Evolutionary conservation across 139 green algal species (phyloP), one percentile per base, ranked within the genome.

Genomic region (Dunaliella sp.): DNA sequence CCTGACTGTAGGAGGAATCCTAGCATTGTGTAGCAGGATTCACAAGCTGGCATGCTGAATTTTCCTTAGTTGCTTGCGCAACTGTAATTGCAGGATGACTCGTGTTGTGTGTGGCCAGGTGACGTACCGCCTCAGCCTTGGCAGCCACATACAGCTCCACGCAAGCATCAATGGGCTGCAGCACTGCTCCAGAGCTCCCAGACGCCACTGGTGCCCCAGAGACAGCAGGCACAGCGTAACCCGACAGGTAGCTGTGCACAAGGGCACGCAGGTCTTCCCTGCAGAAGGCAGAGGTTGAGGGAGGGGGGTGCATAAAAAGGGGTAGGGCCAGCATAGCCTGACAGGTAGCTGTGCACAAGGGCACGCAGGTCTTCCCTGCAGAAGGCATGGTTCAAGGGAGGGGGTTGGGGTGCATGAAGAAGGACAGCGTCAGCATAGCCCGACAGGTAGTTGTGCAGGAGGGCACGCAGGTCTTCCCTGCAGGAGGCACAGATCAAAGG

Each of bases 111-210:
- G n/a, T n/a, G n/a, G n/a, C n/a, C n/a, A n/a, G n/a, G n/a, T n/a
- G n/a, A n/a, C 91, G 89, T 86, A 96, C 93, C 80, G 95, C 95
- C 83, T 95, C 94, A 21, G 84, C 76, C 88, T 96, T 96, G 35
- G 94, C 93, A 2, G 89, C 93, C 1, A 97, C 31, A 89, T 99
- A 99, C 36, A 99, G 98, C 83, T 97, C 91, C n/a, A 99, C 96
- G 1, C 98, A 91, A 0, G 90, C 89, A 31, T 97, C 91, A 34
- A 99, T 90, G 12, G 95, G 93, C 1, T 79, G 78, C 81, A 74
- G 85, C 76, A 35, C n/a, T 3, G 80, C 38, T 1, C 22, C 80
- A 37, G 30, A 30, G 7, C 80, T 38, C 12, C 80, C 80, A 3
- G 80, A 72, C 26, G 36, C 38, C 80, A 84, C 36, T 31, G 36